Base-by-base conservation (phyloP, 768 basidiomycete species). In the Solioccasus polychromus region DNA sequence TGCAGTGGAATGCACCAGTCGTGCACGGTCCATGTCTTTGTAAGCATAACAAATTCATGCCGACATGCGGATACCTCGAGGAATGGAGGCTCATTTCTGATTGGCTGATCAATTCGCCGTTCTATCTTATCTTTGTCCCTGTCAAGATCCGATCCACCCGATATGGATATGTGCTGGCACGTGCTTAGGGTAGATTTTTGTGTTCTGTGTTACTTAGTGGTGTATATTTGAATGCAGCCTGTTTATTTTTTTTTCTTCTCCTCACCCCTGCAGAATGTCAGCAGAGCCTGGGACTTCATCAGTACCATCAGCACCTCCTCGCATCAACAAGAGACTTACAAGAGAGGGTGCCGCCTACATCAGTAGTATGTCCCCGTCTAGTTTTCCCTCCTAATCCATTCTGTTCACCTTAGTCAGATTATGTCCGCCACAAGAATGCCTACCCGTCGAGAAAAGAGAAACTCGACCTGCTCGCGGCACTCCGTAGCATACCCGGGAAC, bases 11-110 rank as follows among this genome's bases (percentile, higher is more conserved):
- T 8, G 15, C n/a, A 12, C 28, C 35, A 19, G 6, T 17, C 64
- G 64, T 41, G 54, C 61, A 51, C 64, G 66, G 44, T 48, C 61
- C 30, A 20, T 39, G 35, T 63, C 66, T 45, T 42, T 67, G 43
- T 65, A 55, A 58, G 46, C 49, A 36, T 20, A 30, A 34, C 39
- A 25, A 42, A 50, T 51, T 43, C 23, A 8, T 4, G 38, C 12
- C 15, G 39, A 17, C 54, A 50, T 45, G 57, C 42, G 46, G 48
- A 48, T 58, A 24, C 57, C 45, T 23, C 6, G 44, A 25, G 44
- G 44, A 52, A 44, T 20, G 17, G 35, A 23, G 7, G 26, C 12
- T 14, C 11, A 25, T n/a, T 1, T 14, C 29, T n/a, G 35, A 51
- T 55, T 51, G 49, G 52, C 11, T 23, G 8, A 25, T 8, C 3